Evolutionary conservation across 1,139 yeast genomes (phyloP).

Genomic region (Kazachstania sp.): DNA sequence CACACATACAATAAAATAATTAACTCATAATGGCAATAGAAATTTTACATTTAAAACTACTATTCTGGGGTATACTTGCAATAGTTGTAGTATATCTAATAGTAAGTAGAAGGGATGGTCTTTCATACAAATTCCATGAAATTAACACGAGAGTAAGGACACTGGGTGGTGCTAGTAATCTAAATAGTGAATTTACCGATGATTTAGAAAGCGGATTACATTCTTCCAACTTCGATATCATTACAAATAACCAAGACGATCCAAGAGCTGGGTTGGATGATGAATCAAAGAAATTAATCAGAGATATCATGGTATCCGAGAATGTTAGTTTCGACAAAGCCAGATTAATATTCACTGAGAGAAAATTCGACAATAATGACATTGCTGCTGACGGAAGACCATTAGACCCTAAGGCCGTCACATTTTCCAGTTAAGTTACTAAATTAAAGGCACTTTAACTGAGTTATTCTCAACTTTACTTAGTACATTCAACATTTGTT

Average conservation of each 20-base stretch:
- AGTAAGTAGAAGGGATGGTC: conserved; percentile 4
- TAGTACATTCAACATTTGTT: no score
- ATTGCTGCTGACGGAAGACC: conserved; percentile 49
- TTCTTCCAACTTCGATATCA: conserved; percentile 52
- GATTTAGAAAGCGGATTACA: conserved; percentile 62
- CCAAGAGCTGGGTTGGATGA: conserved; percentile 54
- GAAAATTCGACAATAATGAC: conserved; percentile 42
- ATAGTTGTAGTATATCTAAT: not conserved
- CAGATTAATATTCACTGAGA: conserved; percentile 43
- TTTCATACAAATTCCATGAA: conserved; percentile 13
- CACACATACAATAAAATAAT: not conserved
- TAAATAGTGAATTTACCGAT: conserved; percentile 39
- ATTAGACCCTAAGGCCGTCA: conserved; percentile 42
- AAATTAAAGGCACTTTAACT: not conserved
- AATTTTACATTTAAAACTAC: not conserved
- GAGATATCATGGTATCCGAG: conserved; percentile 43
- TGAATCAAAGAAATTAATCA: conserved; percentile 44
- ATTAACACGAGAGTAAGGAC: conserved; percentile 8
- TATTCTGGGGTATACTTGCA: not conserved
- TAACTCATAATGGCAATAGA: not conserved
- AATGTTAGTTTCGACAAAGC: conserved; percentile 62
- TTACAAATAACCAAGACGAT: conserved; percentile 44
- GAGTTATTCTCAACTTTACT: no score
- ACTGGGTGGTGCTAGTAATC: conserved; percentile 12
- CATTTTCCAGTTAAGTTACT: conserved; percentile 16